A percentile compares a stretch with the other conserved stretches of the same genome.
phyloP scores from a whole-genome alignment of 2,329 filamentous ascomycete genomes.

The Knufia fluminis region DNA sequence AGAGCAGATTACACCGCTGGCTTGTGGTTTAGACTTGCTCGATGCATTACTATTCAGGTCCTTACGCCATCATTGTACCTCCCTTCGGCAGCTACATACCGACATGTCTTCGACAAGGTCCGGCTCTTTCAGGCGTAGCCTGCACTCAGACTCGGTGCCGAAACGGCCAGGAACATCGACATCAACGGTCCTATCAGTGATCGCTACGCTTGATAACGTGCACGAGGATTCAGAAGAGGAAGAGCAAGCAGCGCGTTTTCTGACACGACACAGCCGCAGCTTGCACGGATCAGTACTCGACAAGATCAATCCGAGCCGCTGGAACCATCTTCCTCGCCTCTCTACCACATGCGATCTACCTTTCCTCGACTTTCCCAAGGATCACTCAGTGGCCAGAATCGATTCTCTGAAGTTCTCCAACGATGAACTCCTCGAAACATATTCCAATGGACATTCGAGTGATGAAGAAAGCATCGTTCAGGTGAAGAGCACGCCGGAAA shows the following conservation, averaged over 20 bases:
- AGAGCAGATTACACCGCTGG: not conserved
- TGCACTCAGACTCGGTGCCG: not conserved
- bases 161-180: not conserved
- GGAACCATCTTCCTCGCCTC: conserved; percentile 15
- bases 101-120: not conserved
- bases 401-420: not conserved
- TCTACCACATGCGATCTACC: conserved; percentile 12
- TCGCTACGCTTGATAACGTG: not conserved
- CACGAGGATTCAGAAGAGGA: not conserved
- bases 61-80: not conserved
- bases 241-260: not conserved
- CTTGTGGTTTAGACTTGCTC: not conserved
- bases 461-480: conserved; percentile 7
- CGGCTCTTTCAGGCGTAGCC: not conserved
- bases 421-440: conserved; percentile 1
- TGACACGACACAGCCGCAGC: not conserved
- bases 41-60: not conserved
- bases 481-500: not conserved
- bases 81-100: not conserved
- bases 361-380: not conserved
- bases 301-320: conserved; percentile 14
- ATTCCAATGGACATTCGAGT: not conserved
- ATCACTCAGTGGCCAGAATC: not conserved
- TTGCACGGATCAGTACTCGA: conserved; percentile 14
- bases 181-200: not conserved